Conservation (phyloP, 1,284 basidiomycete species). For the Cyathus pygmaeus region DNA sequence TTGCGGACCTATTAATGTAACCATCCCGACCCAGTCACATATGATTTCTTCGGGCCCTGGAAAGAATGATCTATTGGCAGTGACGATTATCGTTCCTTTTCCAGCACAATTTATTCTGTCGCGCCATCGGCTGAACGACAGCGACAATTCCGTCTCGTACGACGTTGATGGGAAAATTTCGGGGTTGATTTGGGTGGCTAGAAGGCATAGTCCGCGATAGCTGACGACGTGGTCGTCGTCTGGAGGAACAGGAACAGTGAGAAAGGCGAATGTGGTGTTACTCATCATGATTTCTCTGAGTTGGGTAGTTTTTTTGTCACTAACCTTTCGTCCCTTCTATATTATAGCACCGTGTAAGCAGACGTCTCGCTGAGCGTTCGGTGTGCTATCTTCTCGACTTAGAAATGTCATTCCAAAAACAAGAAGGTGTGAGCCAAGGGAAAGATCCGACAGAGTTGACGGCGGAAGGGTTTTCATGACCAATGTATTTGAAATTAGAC, state of each 20-base stretch:
- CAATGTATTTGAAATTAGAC: too few relatives aligned
- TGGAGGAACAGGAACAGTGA: background rate
- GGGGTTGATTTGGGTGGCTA: slow-evolving; percentile 10
- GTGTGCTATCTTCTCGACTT: too few relatives aligned
- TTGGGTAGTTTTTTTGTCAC: too few relatives aligned
- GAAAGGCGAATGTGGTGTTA: background rate
- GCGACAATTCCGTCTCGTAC: slow-evolving; percentile 9
- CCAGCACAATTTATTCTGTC: slow-evolving; percentile 11
- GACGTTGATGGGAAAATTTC: slow-evolving; percentile 11
- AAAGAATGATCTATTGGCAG: slow-evolving; percentile 1
- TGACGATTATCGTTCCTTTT: slow-evolving; percentile 10
- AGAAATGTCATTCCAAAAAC: too few relatives aligned
- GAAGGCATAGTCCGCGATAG: slow-evolving; percentile 13
- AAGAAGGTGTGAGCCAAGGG: too few relatives aligned
- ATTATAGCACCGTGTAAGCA: too few relatives aligned
- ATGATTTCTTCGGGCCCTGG: slow-evolving; percentile 4
- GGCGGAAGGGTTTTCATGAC: too few relatives aligned
- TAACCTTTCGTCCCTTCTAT: too few relatives aligned
- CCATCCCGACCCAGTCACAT: slow-evolving; percentile 10
- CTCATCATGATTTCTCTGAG: too few relatives aligned
- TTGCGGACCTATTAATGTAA: slow-evolving; percentile 10
- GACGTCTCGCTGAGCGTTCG: too few relatives aligned
- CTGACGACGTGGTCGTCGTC: slow-evolving; percentile 2
- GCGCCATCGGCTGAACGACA: slow-evolving; percentile 13
- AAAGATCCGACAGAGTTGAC: too few relatives aligned